Percentiles rank a stretch among this genome's conserved stretches.
These are phyloP conservation scores for Phytomonas sp. DNA, from an alignment of 208 protist genomes.

Conservation along the genomic window DNA sequence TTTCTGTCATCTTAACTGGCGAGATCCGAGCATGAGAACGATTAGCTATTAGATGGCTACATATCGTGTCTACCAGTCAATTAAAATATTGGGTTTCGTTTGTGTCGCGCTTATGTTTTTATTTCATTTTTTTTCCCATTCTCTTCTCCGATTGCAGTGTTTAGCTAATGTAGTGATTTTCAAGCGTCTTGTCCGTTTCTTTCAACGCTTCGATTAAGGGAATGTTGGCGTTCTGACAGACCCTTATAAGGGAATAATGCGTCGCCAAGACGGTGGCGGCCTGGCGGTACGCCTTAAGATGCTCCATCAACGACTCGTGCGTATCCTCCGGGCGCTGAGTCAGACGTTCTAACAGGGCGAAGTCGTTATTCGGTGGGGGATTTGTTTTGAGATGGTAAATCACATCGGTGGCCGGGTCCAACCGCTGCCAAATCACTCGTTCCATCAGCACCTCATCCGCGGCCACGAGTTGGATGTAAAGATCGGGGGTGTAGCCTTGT, in stretches of 20 bases:
- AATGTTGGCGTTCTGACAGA: conserved; percentile 44
- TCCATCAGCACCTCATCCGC: conserved; percentile 68
- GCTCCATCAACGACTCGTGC: conserved; percentile 45
- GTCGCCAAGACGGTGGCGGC: conserved; percentile 42
- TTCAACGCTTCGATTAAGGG: conserved; percentile 24
- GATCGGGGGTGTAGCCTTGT: conserved; percentile 48
- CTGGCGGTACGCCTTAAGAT: conserved; percentile 70
- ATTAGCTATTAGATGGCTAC: background rate
- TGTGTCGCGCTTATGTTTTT: background rate
- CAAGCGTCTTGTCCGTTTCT: conserved; percentile 34
- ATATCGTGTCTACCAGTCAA: background rate
- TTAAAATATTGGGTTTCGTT: background rate
- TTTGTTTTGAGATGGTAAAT: conserved; percentile 88
- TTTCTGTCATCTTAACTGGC: background rate
- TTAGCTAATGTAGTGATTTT: conserved; percentile 18
- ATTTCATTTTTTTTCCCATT: background rate
- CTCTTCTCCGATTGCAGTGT: background rate
- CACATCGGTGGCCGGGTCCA: conserved; percentile 65
- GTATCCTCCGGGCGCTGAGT: conserved; percentile 81
- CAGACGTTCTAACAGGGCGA: conserved; percentile 64
- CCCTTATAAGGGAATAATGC: conserved; percentile 53
- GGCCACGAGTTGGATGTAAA: conserved; percentile 64
- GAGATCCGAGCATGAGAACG: background rate
- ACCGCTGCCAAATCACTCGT: conserved; percentile 80
- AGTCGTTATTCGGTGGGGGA: conserved; percentile 66